phyloP scores from a whole-genome alignment of 2,329 filamentous ascomycete genomes.

The Ascochyta koolunga region DNA sequence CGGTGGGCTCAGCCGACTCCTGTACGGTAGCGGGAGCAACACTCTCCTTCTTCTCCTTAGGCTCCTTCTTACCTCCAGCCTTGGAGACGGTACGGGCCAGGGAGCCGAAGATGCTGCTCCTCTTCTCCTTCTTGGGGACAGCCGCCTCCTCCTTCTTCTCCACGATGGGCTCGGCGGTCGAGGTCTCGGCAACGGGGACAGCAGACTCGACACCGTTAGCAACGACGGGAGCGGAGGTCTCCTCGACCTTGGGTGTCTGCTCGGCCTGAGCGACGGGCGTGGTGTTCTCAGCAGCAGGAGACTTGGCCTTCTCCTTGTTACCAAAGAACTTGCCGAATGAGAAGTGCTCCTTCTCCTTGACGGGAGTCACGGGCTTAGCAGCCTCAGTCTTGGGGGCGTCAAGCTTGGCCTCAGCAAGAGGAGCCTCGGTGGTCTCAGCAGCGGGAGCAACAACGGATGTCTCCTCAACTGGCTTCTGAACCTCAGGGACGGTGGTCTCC shows the following conservation, averaged over 20 bases:
- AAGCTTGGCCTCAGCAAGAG: slow-evolving; percentile 34
- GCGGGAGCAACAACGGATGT: slow-evolving; percentile 48
- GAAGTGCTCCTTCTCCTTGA: slow-evolving; percentile 57
- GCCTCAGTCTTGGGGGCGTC: slow-evolving; percentile 38
- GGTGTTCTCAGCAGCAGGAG: slow-evolving; percentile 44
- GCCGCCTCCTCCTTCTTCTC: slow-evolving; percentile 49
- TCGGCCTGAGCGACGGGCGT: slow-evolving; percentile 54
- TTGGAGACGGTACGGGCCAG: slow-evolving; percentile 59
- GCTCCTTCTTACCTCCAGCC: slow-evolving; percentile 48
- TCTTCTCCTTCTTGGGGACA: slow-evolving; percentile 72
- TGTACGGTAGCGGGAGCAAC: slow-evolving; percentile 44
- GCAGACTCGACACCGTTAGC: slow-evolving; percentile 33
- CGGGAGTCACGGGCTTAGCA: slow-evolving; percentile 46
- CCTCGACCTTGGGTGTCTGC: slow-evolving; percentile 43
- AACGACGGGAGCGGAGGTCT: slow-evolving; percentile 32
- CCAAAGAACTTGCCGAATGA: slow-evolving; percentile 60
- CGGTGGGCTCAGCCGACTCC: slow-evolving; percentile 38
- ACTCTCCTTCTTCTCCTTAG: slow-evolving; percentile 45
- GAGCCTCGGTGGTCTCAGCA: slow-evolving; percentile 28
- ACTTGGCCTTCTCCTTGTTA: slow-evolving; percentile 58
- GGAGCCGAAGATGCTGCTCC: slow-evolving; percentile 80
- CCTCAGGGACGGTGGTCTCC: slow-evolving; percentile 49
- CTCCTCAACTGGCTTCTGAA: slow-evolving; percentile 43
- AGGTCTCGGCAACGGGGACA: slow-evolving; percentile 48
- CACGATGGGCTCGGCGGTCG: slow-evolving; percentile 53